phyloP scores from a whole-genome alignment of 768 basidiomycete genomes.

The Pulveroboletus sp. region DNA sequence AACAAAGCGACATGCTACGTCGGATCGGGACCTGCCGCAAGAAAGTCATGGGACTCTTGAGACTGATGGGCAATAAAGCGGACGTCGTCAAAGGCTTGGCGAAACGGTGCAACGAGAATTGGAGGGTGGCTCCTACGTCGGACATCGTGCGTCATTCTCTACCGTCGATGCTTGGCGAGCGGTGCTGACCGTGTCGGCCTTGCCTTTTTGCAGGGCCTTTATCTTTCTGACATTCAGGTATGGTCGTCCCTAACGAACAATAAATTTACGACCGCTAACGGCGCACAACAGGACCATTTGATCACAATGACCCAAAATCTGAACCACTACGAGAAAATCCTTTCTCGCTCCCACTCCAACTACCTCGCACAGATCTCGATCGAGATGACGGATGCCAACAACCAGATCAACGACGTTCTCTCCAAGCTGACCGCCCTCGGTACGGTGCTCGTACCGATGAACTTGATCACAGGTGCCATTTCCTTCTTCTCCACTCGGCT shows the following conservation, averaged over 20 bases:
- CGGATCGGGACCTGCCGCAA: constrained; percentile 97
- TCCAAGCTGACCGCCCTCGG: constrained; percentile 96
- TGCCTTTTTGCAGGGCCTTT: constrained; percentile 62
- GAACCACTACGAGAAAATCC: constrained; percentile 99
- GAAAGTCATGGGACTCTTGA: constrained; percentile 96
- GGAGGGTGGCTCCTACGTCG: constrained; percentile 95
- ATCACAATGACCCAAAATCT: constrained; percentile 99
- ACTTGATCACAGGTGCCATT: constrained; percentile 80
- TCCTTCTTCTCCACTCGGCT: background rate
- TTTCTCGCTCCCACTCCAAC: constrained; percentile 97
- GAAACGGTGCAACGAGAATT: constrained; percentile 97
- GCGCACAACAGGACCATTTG: constrained; percentile 68
- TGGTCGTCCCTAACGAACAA: background rate
- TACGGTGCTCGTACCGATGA: constrained; percentile 97
- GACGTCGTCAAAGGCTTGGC: constrained; percentile 99
- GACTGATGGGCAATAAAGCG: constrained; percentile 99
- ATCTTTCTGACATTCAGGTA: constrained; percentile 91
- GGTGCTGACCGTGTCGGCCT: background rate
- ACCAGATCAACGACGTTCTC: constrained; percentile 98
- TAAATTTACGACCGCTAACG: background rate
- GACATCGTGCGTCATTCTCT: constrained; percentile 68
- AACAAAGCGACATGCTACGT: constrained; percentile 94
- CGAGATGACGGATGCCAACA: constrained; percentile 99
- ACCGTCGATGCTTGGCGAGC: background rate
- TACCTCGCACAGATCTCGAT: constrained; percentile 99